A percentile compares a stretch with the other conserved stretches of the same genome.
phyloP scores from a whole-genome alignment of 2,329 filamentous ascomycete species.

The Talaromyces pinophilus region DNA sequence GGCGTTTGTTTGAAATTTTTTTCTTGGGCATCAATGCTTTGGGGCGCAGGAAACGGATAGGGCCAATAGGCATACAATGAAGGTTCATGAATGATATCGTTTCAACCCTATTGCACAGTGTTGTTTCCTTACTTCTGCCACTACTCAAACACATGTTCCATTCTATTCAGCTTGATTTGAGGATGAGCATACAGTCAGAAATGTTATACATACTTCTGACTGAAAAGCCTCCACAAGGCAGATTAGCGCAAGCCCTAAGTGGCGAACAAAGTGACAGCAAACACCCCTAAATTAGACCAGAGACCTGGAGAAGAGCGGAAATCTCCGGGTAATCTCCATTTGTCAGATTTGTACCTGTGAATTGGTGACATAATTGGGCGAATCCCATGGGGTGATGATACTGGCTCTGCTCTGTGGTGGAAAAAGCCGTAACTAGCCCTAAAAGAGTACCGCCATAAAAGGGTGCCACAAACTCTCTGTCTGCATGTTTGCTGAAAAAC shows the following conservation, averaged over 20 bases:
- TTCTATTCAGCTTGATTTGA: neutral
- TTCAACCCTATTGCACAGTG: neutral
- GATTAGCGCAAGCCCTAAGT: neutral
- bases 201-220: neutral
- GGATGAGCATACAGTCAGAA: neutral
- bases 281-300: neutral
- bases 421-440: neutral
- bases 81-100: neutral
- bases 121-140: neutral
- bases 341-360: neutral
- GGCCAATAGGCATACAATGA: neutral
- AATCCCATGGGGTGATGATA: neutral
- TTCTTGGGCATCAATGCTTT: constrained; percentile 1
- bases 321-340: neutral
- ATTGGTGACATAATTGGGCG: neutral
- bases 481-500: neutral
- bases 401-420: neutral
- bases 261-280: neutral
- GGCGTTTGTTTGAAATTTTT: neutral
- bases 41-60: neutral
- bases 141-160: neutral
- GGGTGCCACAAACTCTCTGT: neutral
- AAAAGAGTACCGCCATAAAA: constrained; percentile 2
- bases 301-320: neutral
- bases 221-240: neutral